Base-by-base conservation (phyloP, 768 basidiomycete genomes). In the Phanerochaete sordida region DNA sequence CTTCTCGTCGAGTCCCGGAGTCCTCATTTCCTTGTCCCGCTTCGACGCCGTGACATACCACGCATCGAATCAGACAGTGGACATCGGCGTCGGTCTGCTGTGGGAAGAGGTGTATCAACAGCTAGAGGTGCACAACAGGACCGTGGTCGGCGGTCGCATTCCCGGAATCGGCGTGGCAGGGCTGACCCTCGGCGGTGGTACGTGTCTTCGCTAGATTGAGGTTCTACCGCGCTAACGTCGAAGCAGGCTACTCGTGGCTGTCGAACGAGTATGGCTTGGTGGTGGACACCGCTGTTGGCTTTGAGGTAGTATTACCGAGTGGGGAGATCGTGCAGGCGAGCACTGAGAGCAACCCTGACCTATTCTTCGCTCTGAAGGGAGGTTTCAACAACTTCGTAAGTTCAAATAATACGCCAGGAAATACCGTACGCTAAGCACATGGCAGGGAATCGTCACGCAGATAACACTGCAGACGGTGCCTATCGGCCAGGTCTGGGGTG, bases 21-120 rank as follows among this genome's bases (percentile, higher is more conserved):
- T 74, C 12, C 70, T 72, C 44, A 73, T 75, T 51, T 56, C 72
- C 1, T 69, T 75, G 73, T 53, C 52, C 56, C 65, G 64, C 2
- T 74, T 74, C 64, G 57, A 39, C 43, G 60, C 65, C 19, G 66
- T 71, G 35, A 62, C 31, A 0, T 69, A 70, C 56, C 48, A 73
- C 57, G 47, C 58, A n/a, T 56, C 19, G 3, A 44, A 61, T 2
- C 48, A 57, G 12, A 66, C 66, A 3, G 70, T 58, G 6, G 65
- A 63, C 11, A 62, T 79, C 47, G 75, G 73, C 37, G 66, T 74
- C 9, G 77, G 77, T 3, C 65, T 83, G 21, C 74, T 84, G 24
- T 89, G 85, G 86, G 87, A 89, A 65, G 80, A 86, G 30, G 84
- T 82, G 70, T 88, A 87, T 61, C 72, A 74, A 3, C 80, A 78